Percentiles rank a stretch among this genome's conserved stretches.
Evolutionary conservation across 169 alveolate species (phyloP).

Genomic region (Plasmodium knowlesi): DNA sequence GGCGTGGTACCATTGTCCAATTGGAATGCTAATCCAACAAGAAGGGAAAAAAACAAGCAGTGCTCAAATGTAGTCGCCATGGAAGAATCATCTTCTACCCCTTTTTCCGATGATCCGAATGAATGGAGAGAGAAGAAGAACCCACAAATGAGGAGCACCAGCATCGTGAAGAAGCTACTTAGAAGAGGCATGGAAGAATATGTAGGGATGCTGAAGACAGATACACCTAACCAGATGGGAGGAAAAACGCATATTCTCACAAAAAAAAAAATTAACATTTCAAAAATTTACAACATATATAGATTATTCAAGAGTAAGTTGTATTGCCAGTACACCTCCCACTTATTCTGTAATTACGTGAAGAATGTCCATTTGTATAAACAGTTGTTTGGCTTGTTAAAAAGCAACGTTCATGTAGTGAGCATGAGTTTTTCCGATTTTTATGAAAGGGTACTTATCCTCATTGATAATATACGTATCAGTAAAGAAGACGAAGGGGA

Average conservation of each 20-base stretch:
- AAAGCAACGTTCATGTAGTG: not conserved
- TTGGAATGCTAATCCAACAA: not conserved
- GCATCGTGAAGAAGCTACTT: not conserved
- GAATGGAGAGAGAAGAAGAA: not conserved
- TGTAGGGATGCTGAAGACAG: not conserved
- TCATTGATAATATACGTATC: slow-evolving; percentile 32
- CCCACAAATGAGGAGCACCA: not conserved
- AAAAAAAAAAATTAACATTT: not conserved
- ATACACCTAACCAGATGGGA: not conserved
- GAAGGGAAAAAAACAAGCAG: not conserved
- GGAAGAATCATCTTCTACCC: not conserved
- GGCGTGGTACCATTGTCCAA: not conserved
- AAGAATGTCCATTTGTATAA: slow-evolving; percentile 3
- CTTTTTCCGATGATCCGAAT: not conserved
- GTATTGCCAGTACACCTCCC: slow-evolving; percentile 26
- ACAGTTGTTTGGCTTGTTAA: slow-evolving; percentile 13
- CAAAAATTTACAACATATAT: not conserved
- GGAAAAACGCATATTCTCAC: not conserved
- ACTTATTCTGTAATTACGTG: slow-evolving; percentile 6
- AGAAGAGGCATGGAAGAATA: not conserved
- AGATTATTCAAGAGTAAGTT: slow-evolving; percentile 1
- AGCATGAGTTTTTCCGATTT: slow-evolving; percentile 37
- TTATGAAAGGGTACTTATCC: slow-evolving; percentile 8
- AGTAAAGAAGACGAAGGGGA: slow-evolving; percentile 4
- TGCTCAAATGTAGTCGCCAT: not conserved